These are phyloP conservation scores for Carex kokanica DNA, from an alignment of 176 grass and related monocot genomes.

Conservation along the genomic window DNA sequence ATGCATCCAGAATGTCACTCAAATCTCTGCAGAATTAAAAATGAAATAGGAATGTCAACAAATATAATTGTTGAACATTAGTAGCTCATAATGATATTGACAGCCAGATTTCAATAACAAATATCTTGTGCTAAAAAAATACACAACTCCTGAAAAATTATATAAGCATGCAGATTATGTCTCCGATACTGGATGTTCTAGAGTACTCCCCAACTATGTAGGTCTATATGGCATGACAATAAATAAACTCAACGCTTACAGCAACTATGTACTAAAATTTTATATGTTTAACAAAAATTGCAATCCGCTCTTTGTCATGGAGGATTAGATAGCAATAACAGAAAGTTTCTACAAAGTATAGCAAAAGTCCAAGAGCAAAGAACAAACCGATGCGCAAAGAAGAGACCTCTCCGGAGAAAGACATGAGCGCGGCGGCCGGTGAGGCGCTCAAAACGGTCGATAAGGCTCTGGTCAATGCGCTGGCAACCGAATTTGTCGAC, in stretches of 20 bases:
- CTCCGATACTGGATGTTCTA: too few relatives aligned
- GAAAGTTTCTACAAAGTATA: too few relatives aligned
- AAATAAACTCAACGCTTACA: too few relatives aligned
- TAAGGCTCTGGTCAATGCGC: constrained; percentile 46
- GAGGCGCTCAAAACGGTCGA: constrained; percentile 50
- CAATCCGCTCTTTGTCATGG: too few relatives aligned
- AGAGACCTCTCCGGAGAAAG: constrained; percentile 83
- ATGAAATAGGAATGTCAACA: neutral
- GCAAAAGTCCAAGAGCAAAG: neutral
- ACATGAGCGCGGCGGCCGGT: constrained; percentile 47
- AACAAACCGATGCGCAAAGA: constrained; percentile 81
- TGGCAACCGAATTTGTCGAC: constrained; percentile 93
- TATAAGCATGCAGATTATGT: too few relatives aligned
- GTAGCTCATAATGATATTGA: neutral
- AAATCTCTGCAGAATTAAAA: constrained; percentile 52
- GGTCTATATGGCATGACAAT: too few relatives aligned
- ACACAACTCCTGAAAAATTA: too few relatives aligned
- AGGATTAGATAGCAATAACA: too few relatives aligned
- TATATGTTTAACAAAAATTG: too few relatives aligned
- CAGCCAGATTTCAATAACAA: neutral
- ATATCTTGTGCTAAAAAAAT: neutral
- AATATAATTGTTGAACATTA: neutral
- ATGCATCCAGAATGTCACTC: constrained; percentile 63
- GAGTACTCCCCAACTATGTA: too few relatives aligned
- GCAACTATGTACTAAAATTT: too few relatives aligned